Conservation (phyloP, 257 asterid species). For the Asclepias syriaca region DNA sequence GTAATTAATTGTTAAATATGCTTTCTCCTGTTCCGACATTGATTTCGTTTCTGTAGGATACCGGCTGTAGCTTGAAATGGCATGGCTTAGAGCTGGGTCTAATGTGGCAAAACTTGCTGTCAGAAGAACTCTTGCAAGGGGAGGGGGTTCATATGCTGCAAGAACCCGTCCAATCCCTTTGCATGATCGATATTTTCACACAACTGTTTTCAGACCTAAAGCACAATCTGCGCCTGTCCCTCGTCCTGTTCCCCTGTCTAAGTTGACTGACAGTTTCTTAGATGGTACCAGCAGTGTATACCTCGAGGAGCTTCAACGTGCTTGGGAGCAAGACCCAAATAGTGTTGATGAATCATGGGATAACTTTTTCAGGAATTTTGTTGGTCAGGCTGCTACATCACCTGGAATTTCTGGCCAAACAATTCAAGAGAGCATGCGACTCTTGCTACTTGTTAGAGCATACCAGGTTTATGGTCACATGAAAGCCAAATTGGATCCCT, state of each 20-base stretch:
- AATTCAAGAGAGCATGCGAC: constrained; percentile 94
- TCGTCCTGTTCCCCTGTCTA: constrained; percentile 81
- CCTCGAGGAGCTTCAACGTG: constrained; percentile 95
- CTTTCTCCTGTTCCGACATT: background rate
- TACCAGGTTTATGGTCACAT: constrained; percentile 96
- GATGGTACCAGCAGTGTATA: constrained; percentile 96
- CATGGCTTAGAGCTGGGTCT: constrained; percentile 86
- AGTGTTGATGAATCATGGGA: constrained; percentile 99
- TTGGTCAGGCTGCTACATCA: constrained; percentile 81
- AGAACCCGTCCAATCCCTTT: constrained; percentile 39
- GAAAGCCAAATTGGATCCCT: constrained; percentile 90
- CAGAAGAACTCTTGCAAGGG: constrained; percentile 51
- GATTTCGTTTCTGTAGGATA: background rate
- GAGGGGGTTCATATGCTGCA: constrained; percentile 35
- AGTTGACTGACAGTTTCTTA: constrained; percentile 90
- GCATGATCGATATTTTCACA: constrained; percentile 48
- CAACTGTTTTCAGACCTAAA: constrained; percentile 53
- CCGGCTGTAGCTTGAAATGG: constrained; percentile 37
- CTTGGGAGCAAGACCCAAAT: constrained; percentile 93
- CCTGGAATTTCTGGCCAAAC: constrained; percentile 98
- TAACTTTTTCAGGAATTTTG: constrained; percentile 88
- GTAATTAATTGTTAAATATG: background rate
- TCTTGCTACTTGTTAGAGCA: constrained; percentile 86
- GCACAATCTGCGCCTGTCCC: constrained; percentile 87
- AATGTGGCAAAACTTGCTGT: constrained; percentile 71